phyloP scores from a whole-genome alignment of 352 stramenopile species.

The Pythium periplocum region DNA sequence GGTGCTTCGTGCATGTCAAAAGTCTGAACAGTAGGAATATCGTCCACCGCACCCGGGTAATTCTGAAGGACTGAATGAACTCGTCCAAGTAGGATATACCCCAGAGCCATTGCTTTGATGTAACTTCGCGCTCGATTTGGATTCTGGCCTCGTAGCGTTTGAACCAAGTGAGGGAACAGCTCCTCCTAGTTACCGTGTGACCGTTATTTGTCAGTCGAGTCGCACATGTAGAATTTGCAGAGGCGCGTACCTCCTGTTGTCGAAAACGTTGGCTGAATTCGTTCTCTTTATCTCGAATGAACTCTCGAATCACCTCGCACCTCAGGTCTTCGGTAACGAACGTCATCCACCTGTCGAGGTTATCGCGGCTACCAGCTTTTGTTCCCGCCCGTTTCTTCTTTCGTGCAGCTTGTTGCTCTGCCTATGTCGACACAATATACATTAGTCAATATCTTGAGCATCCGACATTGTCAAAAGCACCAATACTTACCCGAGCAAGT shows the following conservation, averaged over 20 bases:
- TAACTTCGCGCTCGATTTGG: constrained; percentile 52
- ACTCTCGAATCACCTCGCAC: constrained; percentile 28
- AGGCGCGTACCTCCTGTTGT: constrained; percentile 32
- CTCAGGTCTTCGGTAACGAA: constrained; percentile 34
- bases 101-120: constrained; percentile 39
- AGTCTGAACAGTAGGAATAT: constrained; percentile 18
- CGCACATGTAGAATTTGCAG: neutral
- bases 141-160: constrained; percentile 50
- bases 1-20: constrained; percentile 36
- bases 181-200: constrained; percentile 19
- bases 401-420: constrained; percentile 12
- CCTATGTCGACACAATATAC: neutral
- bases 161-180: constrained; percentile 56
- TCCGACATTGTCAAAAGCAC: neutral
- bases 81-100: constrained; percentile 33
- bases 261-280: constrained; percentile 35
- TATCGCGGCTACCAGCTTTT: constrained; percentile 1
- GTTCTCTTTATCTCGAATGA: constrained; percentile 27
- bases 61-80: constrained; percentile 28
- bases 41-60: constrained; percentile 38
- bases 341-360: constrained; percentile 39
- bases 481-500: constrained; percentile 24
- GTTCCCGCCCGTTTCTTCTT: constrained; percentile 15
- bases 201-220: too few relatives aligned
- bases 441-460: neutral